Base-by-base conservation (phyloP, 306 rosid genomes). In the Acacia acuminata region DNA sequence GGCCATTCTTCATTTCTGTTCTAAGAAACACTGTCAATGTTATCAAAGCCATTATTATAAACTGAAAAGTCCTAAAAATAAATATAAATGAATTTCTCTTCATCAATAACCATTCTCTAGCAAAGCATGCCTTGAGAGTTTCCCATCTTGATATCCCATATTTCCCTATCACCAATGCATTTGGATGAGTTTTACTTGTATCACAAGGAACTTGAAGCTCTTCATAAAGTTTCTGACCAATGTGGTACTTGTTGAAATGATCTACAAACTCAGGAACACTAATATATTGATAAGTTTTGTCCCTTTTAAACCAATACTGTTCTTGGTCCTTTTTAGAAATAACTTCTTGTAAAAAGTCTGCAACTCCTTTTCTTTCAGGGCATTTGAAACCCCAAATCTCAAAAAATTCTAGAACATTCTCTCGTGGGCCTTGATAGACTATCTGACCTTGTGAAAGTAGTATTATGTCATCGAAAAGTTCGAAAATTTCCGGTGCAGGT, bases 291-390 rank as follows among this genome's bases (percentile, higher is more conserved):
- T 91, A 87, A 44, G 94, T 88, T 75, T 85, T 81, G 73, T 86
- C 82, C 81, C 71, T 89, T 79, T 1, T 71, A 60, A 79, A 86
- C 94, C 94, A 93, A 80, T 93, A 93, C 61, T 93, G 94, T 30
- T 90, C 92, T 87, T 91, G 96, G 81, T 91, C 97, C 71, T 91
- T 93, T 83, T 73, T 83, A 64, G 97, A 91, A 75, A 95, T 90
- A 81, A 91, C 93, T 76, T 93, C 97, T 60, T 88, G 94, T 77
- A 91, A 82, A 47, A 93, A 93, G 77, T 93, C 92, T 8, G 97
- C 90, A 51, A 88, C 82, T 40, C 94, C 97, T 87, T 93, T 88
- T 73, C 97, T 87, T 56, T 86, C 90, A 0, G 93, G 96, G 82
- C 97, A 93, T 82, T 86, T 88, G 86, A 93, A 93, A 66, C 95